Evolutionary conservation across 2,329 filamentous ascomycete genomes (phyloP).

Genomic region (Epichloe typhina): DNA sequence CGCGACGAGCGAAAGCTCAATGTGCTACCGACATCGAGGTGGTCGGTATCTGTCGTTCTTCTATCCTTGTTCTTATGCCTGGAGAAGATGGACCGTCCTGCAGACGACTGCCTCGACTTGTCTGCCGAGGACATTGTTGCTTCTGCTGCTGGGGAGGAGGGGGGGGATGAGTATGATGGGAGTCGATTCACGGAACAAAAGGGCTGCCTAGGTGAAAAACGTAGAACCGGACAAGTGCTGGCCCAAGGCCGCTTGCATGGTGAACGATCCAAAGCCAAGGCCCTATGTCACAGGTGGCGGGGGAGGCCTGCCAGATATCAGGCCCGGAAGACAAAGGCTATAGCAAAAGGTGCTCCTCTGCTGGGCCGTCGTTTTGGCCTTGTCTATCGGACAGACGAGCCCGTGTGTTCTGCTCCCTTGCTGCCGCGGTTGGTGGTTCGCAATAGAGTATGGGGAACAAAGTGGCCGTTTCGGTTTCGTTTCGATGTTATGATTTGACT

Average conservation of each 20-base stretch:
- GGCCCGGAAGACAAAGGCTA: background rate
- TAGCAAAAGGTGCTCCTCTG: background rate
- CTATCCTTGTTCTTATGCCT: conserved; percentile 69
- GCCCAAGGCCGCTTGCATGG: conserved; percentile 28
- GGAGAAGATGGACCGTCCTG: conserved; percentile 72
- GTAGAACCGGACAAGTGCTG: conserved; percentile 21
- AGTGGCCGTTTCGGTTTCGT: background rate
- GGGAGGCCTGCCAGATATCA: conserved; percentile 2
- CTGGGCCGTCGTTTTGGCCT: background rate
- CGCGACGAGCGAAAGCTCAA: conserved; percentile 58
- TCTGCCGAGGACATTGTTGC: conserved; percentile 50
- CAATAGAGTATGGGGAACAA: no score
- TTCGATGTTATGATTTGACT: background rate
- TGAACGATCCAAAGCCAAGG: conserved; percentile 12
- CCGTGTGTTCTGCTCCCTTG: background rate
- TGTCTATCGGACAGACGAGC: background rate
- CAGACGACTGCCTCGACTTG: conserved; percentile 70
- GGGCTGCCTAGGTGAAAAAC: conserved; percentile 17
- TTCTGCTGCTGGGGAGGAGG: background rate
- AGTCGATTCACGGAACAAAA: background rate
- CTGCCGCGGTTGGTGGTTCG: background rate
- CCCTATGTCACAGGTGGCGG: conserved; percentile 5
- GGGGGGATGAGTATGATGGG: background rate
- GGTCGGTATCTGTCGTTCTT: conserved; percentile 46
- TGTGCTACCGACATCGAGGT: conserved; percentile 45